Evolutionary conservation across 1,284 basidiomycete species (phyloP).

Genomic region (Cryptococcus sp.): DNA sequence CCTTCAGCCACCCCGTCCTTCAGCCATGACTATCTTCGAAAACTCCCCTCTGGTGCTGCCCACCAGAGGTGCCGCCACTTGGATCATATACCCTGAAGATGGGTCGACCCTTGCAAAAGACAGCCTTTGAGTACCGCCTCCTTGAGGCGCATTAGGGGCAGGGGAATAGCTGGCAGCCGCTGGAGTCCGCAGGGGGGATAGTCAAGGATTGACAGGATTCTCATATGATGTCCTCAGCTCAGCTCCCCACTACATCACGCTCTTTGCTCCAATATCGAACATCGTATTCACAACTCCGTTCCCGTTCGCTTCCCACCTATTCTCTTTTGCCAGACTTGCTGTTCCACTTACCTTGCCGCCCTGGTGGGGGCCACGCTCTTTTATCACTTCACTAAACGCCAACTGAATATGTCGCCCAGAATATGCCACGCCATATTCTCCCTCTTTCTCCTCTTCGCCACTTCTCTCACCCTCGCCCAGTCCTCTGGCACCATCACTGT

Average conservation of each 20-base stretch:
- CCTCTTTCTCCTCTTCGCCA: conserved; percentile 1
- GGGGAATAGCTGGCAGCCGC: background rate
- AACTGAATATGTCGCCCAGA: background rate
- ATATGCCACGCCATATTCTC: background rate
- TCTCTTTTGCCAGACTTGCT: background rate
- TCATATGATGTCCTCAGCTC: no score
- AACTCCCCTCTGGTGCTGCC: background rate
- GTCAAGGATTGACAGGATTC: no score
- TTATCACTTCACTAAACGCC: conserved; percentile 1
- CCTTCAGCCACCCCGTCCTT: no score
- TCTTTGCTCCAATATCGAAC: background rate
- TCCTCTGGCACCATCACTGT: conserved; percentile 19
- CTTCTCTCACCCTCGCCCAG: conserved; percentile 13
- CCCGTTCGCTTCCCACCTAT: background rate
- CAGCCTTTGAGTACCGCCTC: background rate
- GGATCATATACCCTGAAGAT: background rate
- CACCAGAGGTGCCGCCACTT: background rate
- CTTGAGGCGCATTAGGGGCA: background rate
- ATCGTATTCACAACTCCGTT: background rate
- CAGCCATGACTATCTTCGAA: no score
- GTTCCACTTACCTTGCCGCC: background rate
- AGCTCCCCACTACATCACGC: background rate
- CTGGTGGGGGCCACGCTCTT: conserved; percentile 11
- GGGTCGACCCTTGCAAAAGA: background rate
- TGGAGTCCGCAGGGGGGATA: no score